These are phyloP conservation scores for Lolium rigidum DNA, from an alignment of 176 grass and related monocot species.

Conservation along the genomic window DNA sequence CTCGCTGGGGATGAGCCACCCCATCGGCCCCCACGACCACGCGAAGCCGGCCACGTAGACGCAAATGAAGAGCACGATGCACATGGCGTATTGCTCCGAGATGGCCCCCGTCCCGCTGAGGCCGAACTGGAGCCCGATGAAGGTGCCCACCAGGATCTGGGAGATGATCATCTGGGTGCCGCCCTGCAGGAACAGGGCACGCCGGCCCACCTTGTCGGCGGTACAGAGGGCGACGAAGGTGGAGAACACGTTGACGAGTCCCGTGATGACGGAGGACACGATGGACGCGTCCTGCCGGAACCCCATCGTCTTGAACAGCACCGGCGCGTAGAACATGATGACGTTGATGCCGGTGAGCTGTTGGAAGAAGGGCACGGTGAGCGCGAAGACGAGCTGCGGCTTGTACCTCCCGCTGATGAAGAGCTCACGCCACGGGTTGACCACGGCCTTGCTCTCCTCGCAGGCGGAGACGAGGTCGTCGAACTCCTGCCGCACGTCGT, in stretches of 20 bases:
- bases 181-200: conserved; percentile 62
- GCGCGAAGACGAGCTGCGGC: conserved; percentile 48
- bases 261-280: conserved; percentile 63
- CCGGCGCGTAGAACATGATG: conserved; percentile 78
- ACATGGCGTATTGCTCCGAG: conserved; percentile 67
- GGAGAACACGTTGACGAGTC: conserved; percentile 60
- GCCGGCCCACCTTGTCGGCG: conserved; percentile 56
- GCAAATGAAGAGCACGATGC: conserved; percentile 71
- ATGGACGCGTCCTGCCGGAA: conserved; percentile 52
- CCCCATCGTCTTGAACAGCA: conserved; percentile 62
- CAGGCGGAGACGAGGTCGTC: conserved; percentile 19
- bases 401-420: conserved; percentile 54
- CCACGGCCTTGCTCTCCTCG: conserved; percentile 48
- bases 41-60: conserved; percentile 65
- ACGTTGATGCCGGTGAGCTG: conserved; percentile 75
- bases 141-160: conserved; percentile 57
- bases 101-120: conserved; percentile 53
- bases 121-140: conserved; percentile 63
- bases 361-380: conserved; percentile 57
- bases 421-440: conserved; percentile 52
- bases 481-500: conserved; percentile 54
- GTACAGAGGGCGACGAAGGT: conserved; percentile 57
- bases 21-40: conserved; percentile 62
- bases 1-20: conserved; percentile 62
- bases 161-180: conserved; percentile 73